phyloP scores from a whole-genome alignment of 331 rosid species.

The Acacia concinna region DNA sequence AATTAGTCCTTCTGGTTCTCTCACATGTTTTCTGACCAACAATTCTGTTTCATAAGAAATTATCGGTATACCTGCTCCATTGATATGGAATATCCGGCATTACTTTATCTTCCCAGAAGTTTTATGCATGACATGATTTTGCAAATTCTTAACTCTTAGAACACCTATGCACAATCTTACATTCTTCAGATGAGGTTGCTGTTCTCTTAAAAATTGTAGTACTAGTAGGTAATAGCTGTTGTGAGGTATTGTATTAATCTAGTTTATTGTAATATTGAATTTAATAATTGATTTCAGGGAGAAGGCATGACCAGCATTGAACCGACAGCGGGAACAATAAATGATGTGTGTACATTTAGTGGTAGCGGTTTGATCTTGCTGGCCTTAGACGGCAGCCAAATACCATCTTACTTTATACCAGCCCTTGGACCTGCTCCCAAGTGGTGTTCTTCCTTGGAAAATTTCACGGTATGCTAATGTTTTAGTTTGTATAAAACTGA shows the following conservation, averaged over 20 bases:
- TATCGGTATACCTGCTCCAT: background rate
- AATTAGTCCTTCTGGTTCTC: conserved; percentile 15
- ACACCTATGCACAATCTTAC: background rate
- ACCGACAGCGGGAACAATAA: conserved; percentile 73
- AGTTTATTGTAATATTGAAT: conserved; percentile 12
- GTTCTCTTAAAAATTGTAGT: conserved; percentile 15
- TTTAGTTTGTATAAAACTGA: conserved; percentile 12
- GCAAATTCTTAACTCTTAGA: conserved; percentile 16
- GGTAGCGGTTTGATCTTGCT: conserved; percentile 88
- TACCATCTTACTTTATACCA: conserved; percentile 92
- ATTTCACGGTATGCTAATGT: conserved; percentile 57
- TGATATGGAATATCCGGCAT: background rate
- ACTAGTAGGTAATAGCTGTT: background rate
- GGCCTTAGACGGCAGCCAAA: conserved; percentile 85
- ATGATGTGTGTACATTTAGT: conserved; percentile 75
- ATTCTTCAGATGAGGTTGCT: conserved; percentile 18
- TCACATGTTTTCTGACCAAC: conserved; percentile 25
- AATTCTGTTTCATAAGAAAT: background rate
- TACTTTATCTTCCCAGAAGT: background rate
- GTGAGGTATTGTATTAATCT: background rate
- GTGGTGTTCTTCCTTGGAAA: conserved; percentile 89
- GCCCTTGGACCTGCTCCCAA: conserved; percentile 98
- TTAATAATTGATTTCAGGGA: conserved; percentile 54
- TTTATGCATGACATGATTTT: background rate
- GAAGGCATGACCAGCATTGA: conserved; percentile 94